These are phyloP conservation scores for Venturia nashicola DNA, from an alignment of 2,329 filamentous ascomycete species.

Conservation along the genomic window DNA sequence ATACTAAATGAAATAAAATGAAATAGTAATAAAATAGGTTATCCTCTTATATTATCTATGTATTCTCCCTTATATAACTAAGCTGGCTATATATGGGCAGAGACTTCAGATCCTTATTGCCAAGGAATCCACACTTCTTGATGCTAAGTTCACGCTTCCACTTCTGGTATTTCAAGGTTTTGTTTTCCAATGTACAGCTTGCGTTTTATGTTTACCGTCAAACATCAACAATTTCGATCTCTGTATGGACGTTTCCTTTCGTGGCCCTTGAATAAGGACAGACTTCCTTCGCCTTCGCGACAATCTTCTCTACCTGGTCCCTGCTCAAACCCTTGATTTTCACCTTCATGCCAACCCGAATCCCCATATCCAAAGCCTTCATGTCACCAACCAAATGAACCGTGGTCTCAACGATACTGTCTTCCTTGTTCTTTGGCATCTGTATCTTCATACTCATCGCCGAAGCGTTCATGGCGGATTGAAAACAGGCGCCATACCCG, in stretches of 20 bases:
- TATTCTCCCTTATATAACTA: no score
- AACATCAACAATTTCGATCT: background rate
- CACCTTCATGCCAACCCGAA: constrained; percentile 32
- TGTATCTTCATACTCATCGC: constrained; percentile 28
- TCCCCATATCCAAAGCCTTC: constrained; percentile 32
- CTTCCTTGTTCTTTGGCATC: constrained; percentile 27
- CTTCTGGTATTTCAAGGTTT: no score
- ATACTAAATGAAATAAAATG: no score
- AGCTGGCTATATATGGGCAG: no score
- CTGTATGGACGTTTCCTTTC: constrained; percentile 21
- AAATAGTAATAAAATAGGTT: no score
- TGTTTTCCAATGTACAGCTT: no score
- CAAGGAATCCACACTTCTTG: no score
- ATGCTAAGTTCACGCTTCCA: no score
- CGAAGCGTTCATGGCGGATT: constrained; percentile 33
- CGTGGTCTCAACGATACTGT: constrained; percentile 28
- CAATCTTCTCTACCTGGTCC: constrained; percentile 23
- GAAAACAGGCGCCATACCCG: constrained; percentile 36
- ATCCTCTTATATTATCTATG: no score
- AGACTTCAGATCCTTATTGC: no score
- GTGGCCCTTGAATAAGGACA: constrained; percentile 24
- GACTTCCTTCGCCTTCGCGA: constrained; percentile 22
- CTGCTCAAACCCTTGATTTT: constrained; percentile 22
- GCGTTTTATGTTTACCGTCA: background rate
- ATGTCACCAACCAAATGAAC: constrained; percentile 34